phyloP scores from a whole-genome alignment of 2,329 filamentous ascomycete species.

The Setomelanomma holmii region DNA sequence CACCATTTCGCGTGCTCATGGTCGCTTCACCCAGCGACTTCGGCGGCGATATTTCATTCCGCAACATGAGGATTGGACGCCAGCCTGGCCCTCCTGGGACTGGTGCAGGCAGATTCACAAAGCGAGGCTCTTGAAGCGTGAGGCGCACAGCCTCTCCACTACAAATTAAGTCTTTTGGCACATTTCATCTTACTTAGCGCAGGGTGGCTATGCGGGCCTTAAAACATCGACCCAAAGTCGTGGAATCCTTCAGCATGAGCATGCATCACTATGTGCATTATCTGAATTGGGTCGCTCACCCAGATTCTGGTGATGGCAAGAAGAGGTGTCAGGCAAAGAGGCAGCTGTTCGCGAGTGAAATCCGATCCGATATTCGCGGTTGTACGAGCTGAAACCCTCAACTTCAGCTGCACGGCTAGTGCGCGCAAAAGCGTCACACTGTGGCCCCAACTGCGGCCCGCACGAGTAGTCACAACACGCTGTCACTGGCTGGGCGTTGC shows the following conservation, averaged over 20 bases:
- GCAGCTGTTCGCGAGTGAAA: constrained; percentile 7
- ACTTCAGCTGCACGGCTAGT: constrained; percentile 26
- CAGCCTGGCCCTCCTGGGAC: constrained; percentile 17
- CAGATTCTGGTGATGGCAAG: background rate
- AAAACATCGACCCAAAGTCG: constrained; percentile 15
- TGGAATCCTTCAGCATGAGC: constrained; percentile 16
- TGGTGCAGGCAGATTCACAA: constrained; percentile 31
- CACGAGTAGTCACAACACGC: constrained; percentile 21
- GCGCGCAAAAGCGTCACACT: constrained; percentile 22
- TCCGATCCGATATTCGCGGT: constrained; percentile 13
- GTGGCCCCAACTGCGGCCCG: constrained; percentile 26
- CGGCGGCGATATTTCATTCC: constrained; percentile 10
- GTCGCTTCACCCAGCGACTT: constrained; percentile 23
- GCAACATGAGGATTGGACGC: constrained; percentile 12
- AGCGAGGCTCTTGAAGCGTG: constrained; percentile 15
- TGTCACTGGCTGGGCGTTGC: constrained; percentile 16
- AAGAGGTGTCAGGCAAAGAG: constrained; percentile 1
- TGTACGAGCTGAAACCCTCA: constrained; percentile 28
- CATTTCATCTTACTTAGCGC: constrained; percentile 37
- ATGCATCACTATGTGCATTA: constrained; percentile 3
- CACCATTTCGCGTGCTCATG: constrained; percentile 9
- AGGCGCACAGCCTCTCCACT: constrained; percentile 24
- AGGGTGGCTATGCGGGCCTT: constrained; percentile 38
- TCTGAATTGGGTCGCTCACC: background rate
- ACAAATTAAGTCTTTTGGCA: constrained; percentile 22